phyloP scores from a whole-genome alignment of 208 protist species.

The Acanthamoeba castellanii region DNA sequence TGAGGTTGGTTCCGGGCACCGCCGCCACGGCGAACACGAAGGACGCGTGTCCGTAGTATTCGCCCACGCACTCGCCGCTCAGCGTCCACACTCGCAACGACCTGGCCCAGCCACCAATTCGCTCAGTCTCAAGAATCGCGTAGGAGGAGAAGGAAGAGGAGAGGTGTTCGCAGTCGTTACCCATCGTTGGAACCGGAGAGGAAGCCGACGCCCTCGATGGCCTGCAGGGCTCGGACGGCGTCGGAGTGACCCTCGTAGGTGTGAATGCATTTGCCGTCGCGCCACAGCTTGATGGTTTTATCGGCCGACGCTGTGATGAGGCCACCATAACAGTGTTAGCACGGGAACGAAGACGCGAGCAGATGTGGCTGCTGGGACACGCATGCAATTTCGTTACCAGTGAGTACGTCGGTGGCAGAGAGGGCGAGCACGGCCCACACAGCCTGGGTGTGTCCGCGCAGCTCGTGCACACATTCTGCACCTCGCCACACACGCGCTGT shows the following conservation, averaged over 20 bases:
- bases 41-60: conserved; percentile 79
- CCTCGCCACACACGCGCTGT: conserved; percentile 81
- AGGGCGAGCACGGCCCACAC: conserved; percentile 83
- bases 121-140: background rate
- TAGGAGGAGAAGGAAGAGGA: background rate
- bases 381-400: background rate
- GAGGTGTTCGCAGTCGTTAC: background rate
- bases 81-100: conserved; percentile 79
- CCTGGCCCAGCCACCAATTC: background rate
- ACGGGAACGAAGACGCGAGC: background rate
- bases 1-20: conserved; percentile 24
- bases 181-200: conserved; percentile 84
- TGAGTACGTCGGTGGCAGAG: conserved; percentile 77
- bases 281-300: conserved; percentile 84
- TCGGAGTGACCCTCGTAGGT: conserved; percentile 79
- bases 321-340: too few species aligned
- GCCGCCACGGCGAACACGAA: conserved; percentile 81
- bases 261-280: conserved; percentile 28
- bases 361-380: background rate
- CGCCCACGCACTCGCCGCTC: conserved; percentile 75
- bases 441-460: conserved; percentile 80
- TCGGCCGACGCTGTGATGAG: conserved; percentile 76
- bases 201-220: conserved; percentile 82
- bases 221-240: conserved; percentile 79
- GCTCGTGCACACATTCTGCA: conserved; percentile 64